Conservation (phyloP, 495 filamentous ascomycete species). For the Xanthoparmelia taractica region DNA sequence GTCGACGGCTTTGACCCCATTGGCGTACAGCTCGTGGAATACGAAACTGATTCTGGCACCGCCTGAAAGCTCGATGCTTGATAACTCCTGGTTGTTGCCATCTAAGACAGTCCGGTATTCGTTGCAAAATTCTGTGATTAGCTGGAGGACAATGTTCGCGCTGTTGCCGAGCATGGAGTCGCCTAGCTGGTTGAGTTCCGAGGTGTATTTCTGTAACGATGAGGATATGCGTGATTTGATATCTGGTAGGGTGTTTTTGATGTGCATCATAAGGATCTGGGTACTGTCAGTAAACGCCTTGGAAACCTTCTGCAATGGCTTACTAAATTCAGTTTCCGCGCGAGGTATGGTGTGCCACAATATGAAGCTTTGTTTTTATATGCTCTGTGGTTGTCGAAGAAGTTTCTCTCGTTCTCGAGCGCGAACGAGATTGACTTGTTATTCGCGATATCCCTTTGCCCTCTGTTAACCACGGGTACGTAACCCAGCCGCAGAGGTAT, state of each 20-base stretch:
- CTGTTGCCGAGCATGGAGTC: slow-evolving; percentile 96
- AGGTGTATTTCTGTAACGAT: slow-evolving; percentile 83
- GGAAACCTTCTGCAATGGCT: slow-evolving; percentile 18
- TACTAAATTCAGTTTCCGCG: slow-evolving; percentile 90
- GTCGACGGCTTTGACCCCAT: slow-evolving; percentile 96
- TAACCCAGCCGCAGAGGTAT: slow-evolving; percentile 94
- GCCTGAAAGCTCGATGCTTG: slow-evolving; percentile 87
- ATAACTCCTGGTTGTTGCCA: slow-evolving; percentile 86
- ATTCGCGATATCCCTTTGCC: slow-evolving; percentile 98
- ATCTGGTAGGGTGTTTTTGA: slow-evolving; percentile 98
- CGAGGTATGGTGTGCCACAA: slow-evolving; percentile 95
- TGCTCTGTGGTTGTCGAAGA: slow-evolving; percentile 97
- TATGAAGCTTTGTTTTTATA: slow-evolving; percentile 98
- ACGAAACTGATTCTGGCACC: slow-evolving; percentile 99
- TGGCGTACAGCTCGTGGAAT: slow-evolving; percentile 96
- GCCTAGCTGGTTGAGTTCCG: slow-evolving; percentile 74
- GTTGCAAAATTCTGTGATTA: slow-evolving; percentile 97
- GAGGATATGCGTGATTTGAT: slow-evolving; percentile 93
- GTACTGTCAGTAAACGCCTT: slow-evolving; percentile 18
- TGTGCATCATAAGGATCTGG: slow-evolving; percentile 99
- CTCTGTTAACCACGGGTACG: slow-evolving; percentile 96
- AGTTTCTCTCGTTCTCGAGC: slow-evolving; percentile 90
- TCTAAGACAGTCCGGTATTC: slow-evolving; percentile 95
- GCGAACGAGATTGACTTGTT: slow-evolving; percentile 89
- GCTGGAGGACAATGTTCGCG: slow-evolving; percentile 91